phyloP scores from a whole-genome alignment of 2,329 filamentous ascomycete genomes.

The Exophiala lecanii-corni region DNA sequence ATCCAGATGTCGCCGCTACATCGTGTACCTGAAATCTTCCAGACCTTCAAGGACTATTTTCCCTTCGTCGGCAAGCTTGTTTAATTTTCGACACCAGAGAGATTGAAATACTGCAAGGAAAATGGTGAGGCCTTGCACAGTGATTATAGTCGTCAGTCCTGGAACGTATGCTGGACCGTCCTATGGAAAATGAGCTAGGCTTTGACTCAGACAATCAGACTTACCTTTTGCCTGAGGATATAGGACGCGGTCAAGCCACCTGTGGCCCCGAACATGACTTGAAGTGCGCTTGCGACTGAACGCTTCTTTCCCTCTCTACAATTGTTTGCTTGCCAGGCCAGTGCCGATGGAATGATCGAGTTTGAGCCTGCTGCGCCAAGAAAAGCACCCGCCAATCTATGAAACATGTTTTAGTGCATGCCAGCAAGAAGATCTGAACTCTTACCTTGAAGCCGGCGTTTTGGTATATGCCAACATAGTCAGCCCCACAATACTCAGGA shows the following conservation, averaged over 20 bases:
- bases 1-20: neutral
- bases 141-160: slow-evolving; percentile 14
- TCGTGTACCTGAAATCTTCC: slow-evolving; percentile 10
- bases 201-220: neutral
- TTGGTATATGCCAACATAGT: slow-evolving; percentile 1
- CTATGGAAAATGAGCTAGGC: slow-evolving; percentile 3
- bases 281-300: slow-evolving; percentile 32
- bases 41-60: slow-evolving; percentile 6
- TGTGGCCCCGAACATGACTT: slow-evolving; percentile 36
- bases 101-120: neutral
- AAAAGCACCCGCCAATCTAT: slow-evolving; percentile 29
- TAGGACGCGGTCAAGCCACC: slow-evolving; percentile 24
- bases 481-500: slow-evolving; percentile 25
- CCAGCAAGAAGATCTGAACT: neutral
- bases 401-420: neutral
- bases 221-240: slow-evolving; percentile 18
- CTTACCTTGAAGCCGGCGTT: slow-evolving; percentile 7
- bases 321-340: slow-evolving; percentile 34
- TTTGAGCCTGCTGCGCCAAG: slow-evolving; percentile 29
- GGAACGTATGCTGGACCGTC: slow-evolving; percentile 26
- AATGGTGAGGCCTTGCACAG: slow-evolving; percentile 2
- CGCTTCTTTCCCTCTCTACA: slow-evolving; percentile 30
- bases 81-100: slow-evolving; percentile 4
- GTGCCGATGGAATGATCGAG: slow-evolving; percentile 30
- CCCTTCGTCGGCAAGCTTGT: slow-evolving; percentile 7